Percentiles rank a stretch among this genome's conserved stretches.
Evolutionary conservation across 805 yeast genomes (phyloP).

Genomic region (Kregervanrija fluxuum): DNA sequence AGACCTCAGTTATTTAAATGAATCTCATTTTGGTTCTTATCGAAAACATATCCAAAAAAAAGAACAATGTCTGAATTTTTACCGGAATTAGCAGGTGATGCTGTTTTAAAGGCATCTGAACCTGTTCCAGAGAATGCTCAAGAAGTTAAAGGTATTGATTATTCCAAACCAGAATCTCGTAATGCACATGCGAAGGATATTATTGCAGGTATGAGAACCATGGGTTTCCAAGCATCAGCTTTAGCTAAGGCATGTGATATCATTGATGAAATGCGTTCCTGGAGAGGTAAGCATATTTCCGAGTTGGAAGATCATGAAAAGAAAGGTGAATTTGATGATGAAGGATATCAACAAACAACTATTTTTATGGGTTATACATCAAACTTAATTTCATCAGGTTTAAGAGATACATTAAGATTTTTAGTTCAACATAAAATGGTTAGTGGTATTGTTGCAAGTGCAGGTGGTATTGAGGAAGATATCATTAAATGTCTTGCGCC

Average conservation of each 20-base stretch:
- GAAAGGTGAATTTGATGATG: conserved; percentile 71
- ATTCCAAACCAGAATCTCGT: conserved; percentile 66
- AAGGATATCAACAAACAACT: conserved; percentile 77
- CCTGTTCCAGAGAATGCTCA: conserved; percentile 79
- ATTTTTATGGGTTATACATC: conserved; percentile 96
- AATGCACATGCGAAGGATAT: conserved; percentile 77
- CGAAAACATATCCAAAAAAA: too few species aligned
- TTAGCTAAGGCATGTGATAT: conserved; percentile 87
- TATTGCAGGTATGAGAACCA: conserved; percentile 74
- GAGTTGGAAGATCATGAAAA: conserved; percentile 62
- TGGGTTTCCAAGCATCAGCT: conserved; percentile 96
- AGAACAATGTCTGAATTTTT: conserved; percentile 25
- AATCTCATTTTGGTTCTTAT: too few species aligned
- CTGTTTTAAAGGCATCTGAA: conserved; percentile 79
- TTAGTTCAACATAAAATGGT: conserved; percentile 93
- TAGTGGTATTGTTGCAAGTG: conserved; percentile 91
- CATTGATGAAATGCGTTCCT: conserved; percentile 82
- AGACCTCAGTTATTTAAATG: too few species aligned
- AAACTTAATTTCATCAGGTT: conserved; percentile 88
- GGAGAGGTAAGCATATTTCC: conserved; percentile 81
- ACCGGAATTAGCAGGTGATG: conserved; percentile 81
- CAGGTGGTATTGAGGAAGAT: conserved; percentile 98
- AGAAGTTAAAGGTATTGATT: conserved; percentile 84
- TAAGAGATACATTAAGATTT: conserved; percentile 83
- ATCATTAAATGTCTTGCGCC: conserved; percentile 94